A percentile compares a stretch with the other conserved stretches of the same genome.
These are phyloP conservation scores for Strobilomyces dryophilus DNA, from an alignment of 768 basidiomycete species.

Conservation along the genomic window DNA sequence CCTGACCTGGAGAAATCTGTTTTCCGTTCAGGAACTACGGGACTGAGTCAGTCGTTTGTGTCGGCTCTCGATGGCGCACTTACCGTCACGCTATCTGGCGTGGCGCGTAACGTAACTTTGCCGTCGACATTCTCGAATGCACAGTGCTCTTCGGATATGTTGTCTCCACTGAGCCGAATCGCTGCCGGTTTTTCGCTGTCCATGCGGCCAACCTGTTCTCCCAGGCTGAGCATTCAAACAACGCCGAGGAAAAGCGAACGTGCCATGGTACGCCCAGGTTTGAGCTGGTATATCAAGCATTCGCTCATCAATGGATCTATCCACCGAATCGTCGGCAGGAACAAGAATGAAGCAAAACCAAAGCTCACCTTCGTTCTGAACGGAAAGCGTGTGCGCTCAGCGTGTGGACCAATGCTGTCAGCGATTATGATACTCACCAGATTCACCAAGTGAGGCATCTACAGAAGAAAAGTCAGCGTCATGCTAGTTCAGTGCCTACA, in stretches of 20 bases:
- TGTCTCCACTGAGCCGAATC: conserved; percentile 89
- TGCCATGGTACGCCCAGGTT: conserved; percentile 76
- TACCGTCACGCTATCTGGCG: conserved; percentile 81
- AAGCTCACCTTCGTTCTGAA: conserved; percentile 66
- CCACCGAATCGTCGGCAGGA: conserved; percentile 9
- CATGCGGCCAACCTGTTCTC: conserved; percentile 71
- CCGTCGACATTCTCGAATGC: conserved; percentile 84
- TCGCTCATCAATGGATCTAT: conserved; percentile 95
- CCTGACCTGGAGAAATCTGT: conserved; percentile 72
- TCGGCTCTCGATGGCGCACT: conserved; percentile 24
- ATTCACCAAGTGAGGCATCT: conserved; percentile 95
- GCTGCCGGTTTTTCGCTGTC: conserved; percentile 79
- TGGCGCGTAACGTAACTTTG: conserved; percentile 75
- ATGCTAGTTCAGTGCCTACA: conserved; percentile 2
- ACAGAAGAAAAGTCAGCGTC: conserved; percentile 10
- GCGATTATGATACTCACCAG: conserved; percentile 53
- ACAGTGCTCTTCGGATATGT: conserved; percentile 91
- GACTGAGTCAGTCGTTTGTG: conserved; percentile 12
- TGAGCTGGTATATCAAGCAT: conserved; percentile 90
- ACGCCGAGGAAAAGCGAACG: conserved; percentile 20
- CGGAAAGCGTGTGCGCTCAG: conserved; percentile 14
- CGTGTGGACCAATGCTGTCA: not conserved
- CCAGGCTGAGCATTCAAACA: conserved; percentile 10
- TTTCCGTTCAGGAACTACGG: conserved; percentile 90
- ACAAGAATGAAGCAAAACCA: not conserved